Percentiles rank a stretch among this genome's conserved stretches.
phyloP scores from a whole-genome alignment of 2,329 filamentous ascomycete genomes.

The Curvularia sp. region DNA sequence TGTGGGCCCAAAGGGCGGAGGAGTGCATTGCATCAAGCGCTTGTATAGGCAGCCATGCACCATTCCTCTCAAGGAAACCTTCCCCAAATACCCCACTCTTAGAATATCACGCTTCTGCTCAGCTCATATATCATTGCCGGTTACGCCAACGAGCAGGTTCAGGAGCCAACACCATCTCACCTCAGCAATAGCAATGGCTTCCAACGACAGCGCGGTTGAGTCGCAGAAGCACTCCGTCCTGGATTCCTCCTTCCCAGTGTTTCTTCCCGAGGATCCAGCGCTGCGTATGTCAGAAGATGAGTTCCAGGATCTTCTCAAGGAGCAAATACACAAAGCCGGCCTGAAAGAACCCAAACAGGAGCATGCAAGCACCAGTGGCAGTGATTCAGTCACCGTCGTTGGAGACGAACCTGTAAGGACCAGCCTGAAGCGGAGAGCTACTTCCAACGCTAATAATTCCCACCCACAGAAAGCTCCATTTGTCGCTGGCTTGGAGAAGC shows the following conservation, averaged over 20 bases:
- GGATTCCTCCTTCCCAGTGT: slow-evolving; percentile 33
- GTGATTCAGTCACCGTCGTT: not conserved
- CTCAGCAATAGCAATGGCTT: slow-evolving; percentile 10
- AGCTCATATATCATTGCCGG: not conserved
- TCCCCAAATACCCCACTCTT: not conserved
- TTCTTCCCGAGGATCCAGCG: slow-evolving; percentile 26
- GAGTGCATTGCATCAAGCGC: not conserved
- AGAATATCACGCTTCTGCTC: not conserved
- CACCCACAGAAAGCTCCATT: slow-evolving; percentile 30
- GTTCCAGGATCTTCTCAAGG: slow-evolving; percentile 26
- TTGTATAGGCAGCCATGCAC: slow-evolving; percentile 1
- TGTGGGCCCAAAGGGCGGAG: not conserved
- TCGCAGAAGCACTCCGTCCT: slow-evolving; percentile 25
- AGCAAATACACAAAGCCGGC: slow-evolving; percentile 7
- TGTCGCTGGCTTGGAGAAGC: slow-evolving; percentile 28
- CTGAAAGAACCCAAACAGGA: slow-evolving; percentile 11
- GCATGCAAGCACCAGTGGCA: slow-evolving; percentile 5
- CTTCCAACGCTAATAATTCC: slow-evolving; percentile 14
- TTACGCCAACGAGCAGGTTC: not conserved
- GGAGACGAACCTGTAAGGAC: slow-evolving; percentile 7
- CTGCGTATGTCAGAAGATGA: slow-evolving; percentile 30
- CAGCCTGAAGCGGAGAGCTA: slow-evolving; percentile 22
- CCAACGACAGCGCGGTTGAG: not conserved
- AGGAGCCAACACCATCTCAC: not conserved
- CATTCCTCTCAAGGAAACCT: not conserved